A percentile compares a stretch with the other conserved stretches of the same genome.
phyloP scores from a whole-genome alignment of 257 asterid genomes.

The Knoxia roxburghii region DNA sequence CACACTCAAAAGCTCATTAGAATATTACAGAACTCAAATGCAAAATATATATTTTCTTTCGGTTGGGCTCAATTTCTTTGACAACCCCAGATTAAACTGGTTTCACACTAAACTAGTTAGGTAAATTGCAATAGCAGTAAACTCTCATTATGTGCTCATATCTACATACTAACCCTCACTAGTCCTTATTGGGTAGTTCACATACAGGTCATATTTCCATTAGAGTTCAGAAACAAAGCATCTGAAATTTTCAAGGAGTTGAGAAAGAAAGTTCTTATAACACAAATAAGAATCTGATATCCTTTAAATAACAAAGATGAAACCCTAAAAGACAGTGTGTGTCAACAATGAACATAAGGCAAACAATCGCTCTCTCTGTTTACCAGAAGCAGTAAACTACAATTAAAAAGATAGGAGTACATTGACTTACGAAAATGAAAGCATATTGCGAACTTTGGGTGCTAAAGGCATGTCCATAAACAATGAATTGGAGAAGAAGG shows the following conservation, averaged over 20 bases:
- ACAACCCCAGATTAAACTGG: background rate
- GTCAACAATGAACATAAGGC: background rate
- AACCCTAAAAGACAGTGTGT: background rate
- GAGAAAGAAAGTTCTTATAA: no score
- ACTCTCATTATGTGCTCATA: background rate
- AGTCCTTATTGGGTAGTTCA: background rate
- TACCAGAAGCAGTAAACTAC: background rate
- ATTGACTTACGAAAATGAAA: conserved; percentile 90
- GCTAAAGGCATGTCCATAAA: conserved; percentile 99
- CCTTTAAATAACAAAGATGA: background rate
- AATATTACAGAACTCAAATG: background rate
- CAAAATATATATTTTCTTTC: no score
- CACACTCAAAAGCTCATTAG: background rate
- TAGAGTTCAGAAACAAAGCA: background rate
- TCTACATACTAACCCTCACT: no score
- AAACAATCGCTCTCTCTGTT: background rate
- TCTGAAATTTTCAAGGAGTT: background rate
- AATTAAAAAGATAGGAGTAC: conserved; percentile 1
- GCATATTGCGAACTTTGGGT: conserved; percentile 99
- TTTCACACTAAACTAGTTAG: background rate
- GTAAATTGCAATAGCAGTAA: background rate
- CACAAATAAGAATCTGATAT: background rate
- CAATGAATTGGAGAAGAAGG: conserved; percentile 95
- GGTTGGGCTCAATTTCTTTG: background rate
- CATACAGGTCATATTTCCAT: background rate